Base-by-base conservation (phyloP, 768 basidiomycete genomes). In the Boletus vermiculosoides region DNA sequence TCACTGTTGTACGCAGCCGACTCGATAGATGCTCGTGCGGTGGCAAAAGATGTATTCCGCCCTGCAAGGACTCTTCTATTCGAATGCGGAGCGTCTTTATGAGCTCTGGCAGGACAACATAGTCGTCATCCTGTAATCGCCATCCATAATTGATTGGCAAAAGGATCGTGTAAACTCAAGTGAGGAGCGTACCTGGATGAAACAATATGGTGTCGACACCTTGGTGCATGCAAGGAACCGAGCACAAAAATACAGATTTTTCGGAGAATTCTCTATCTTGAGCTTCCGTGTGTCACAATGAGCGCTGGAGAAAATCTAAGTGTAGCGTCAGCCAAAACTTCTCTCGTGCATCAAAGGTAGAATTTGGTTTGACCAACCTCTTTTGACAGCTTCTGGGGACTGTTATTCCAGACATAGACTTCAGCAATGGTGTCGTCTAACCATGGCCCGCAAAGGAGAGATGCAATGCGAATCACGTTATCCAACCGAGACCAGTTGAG, bases 401-500 rank as follows among this genome's bases (percentile, higher is more conserved):
- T 84, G 65, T 88, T 87, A 53, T 87, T 87, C 86, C 85, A 88
- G 16, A 87, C 70, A 45, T 81, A 66, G 5, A 87, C 75, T 50
- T 76, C 72, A 15, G 76, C 71, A 25, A 87, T 71, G 10, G 78
- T 76, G 52, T 76, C 73, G 15, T 79, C 69, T 33, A 85, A 68
- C 59, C 71, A 73, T 10, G 76, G 61, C 4, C 68, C 70, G 63
- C 86, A 88, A 15, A 88, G 73, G 23, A 76, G 64, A 23, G 79
- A 77, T 18, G 76, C 75, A 50, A 89, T 84, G 49, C 76, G 76
- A 40, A 79, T 64, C 41, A 89, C 83, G 59, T 89, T 90, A 0
- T 77, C 71, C 23, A 86, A 76, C 18, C 85, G 79, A 48, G 82
- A 83, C 87, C 86, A 88, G 67, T 88, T 88, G 42, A 88, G 73